Evolutionary conservation across 345 rosid genomes (phyloP).

Genomic region (Abelmoschus esculentus): DNA sequence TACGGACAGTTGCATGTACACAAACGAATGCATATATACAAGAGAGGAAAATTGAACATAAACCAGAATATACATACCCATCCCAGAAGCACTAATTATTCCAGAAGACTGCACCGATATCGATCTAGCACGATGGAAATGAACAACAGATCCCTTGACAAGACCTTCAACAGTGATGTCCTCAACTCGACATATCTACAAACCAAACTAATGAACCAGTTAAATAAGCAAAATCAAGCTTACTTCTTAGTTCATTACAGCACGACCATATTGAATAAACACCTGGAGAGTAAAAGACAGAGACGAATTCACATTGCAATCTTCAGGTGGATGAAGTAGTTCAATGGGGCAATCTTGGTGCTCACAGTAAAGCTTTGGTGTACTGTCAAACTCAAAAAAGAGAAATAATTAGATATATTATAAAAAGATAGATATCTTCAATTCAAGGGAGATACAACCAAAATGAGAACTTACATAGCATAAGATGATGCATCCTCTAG

Average conservation of each 20-base stretch:
- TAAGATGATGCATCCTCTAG: slow-evolving; percentile 66
- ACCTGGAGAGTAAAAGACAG: slow-evolving; percentile 97
- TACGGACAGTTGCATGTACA: neutral
- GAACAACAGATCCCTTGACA: slow-evolving; percentile 84
- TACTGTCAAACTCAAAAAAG: slow-evolving; percentile 36
- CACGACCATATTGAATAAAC: slow-evolving; percentile 15
- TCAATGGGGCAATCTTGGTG: slow-evolving; percentile 75
- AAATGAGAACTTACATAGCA: slow-evolving; percentile 59
- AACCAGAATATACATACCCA: slow-evolving; percentile 44
- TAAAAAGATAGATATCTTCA: neutral
- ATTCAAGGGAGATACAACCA: neutral
- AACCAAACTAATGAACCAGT: slow-evolving; percentile 18
- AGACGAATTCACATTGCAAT: slow-evolving; percentile 95
- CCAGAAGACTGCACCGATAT: slow-evolving; percentile 60
- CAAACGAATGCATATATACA: neutral
- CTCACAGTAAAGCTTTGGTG: slow-evolving; percentile 80
- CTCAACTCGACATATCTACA: slow-evolving; percentile 93
- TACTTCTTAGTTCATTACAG: slow-evolving; percentile 4
- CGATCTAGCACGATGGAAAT: slow-evolving; percentile 88
- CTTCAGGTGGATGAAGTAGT: slow-evolving; percentile 88
- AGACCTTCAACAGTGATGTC: slow-evolving; percentile 81
- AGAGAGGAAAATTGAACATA: neutral
- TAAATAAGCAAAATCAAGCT: slow-evolving; percentile 16
- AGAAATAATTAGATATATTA: slow-evolving; percentile 4
- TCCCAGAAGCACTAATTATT: slow-evolving; percentile 24